Evolutionary conservation across 352 stramenopile species (phyloP).

Genomic region (Phytophthora europaea): DNA sequence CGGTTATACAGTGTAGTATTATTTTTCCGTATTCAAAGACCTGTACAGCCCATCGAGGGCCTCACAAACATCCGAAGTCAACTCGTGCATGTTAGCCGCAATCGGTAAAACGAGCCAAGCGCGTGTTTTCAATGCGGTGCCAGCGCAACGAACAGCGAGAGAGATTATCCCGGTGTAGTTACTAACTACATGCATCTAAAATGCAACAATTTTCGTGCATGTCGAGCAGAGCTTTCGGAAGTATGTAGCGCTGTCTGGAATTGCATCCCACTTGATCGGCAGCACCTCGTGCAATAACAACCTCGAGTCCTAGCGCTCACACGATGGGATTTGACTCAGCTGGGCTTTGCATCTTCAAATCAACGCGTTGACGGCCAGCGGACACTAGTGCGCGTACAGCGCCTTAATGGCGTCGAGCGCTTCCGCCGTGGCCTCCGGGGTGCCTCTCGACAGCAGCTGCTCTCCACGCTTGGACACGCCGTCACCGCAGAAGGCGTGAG

Average conservation of each 20-base stretch:
- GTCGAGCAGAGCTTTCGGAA: not conserved
- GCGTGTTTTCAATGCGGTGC: not conserved
- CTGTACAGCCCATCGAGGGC: not conserved
- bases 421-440: conserved; percentile 13
- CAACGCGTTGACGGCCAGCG: not conserved
- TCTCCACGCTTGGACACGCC: conserved; percentile 41
- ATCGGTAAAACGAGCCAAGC: not conserved
- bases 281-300: not conserved
- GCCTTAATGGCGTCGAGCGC: conserved; percentile 23
- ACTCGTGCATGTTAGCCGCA: not conserved
- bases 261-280: not conserved
- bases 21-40: not conserved
- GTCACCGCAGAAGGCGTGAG: conserved; percentile 79
- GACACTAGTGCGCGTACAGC: conserved; percentile 25
- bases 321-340: not conserved
- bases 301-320: not conserved
- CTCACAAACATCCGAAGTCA: not conserved
- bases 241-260: not conserved
- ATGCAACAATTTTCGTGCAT: not conserved
- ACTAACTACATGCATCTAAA: not conserved
- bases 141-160: not conserved
- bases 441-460: conserved; percentile 53
- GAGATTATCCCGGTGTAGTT: not conserved
- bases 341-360: not conserved
- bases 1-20: not conserved